Evolutionary conservation across 129 eudicot genomes (phyloP).

Genomic region (Helianthus tuberosus): DNA sequence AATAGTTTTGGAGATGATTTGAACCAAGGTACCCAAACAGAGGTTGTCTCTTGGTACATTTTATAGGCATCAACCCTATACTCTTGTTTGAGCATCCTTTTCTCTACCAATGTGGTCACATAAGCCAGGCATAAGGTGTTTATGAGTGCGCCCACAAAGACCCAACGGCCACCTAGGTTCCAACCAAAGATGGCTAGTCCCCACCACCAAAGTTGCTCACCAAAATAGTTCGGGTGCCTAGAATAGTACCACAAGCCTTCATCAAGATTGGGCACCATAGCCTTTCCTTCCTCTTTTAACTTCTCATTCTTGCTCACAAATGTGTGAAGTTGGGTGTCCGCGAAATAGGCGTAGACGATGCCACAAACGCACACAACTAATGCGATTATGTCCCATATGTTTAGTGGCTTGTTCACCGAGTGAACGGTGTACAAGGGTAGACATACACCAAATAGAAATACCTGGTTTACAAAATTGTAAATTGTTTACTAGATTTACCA

Average conservation of each 20-base stretch:
- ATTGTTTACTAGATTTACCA: background rate
- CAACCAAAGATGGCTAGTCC: constrained; percentile 75
- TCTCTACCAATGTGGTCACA: constrained; percentile 87
- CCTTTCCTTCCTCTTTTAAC: constrained; percentile 56
- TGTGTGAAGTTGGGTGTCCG: constrained; percentile 84
- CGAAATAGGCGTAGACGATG: constrained; percentile 59
- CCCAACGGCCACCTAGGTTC: constrained; percentile 72
- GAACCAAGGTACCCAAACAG: constrained; percentile 96
- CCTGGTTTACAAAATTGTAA: constrained; percentile 34
- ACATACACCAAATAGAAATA: constrained; percentile 72
- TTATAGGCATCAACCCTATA: constrained; percentile 73
- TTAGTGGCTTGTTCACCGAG: constrained; percentile 48
- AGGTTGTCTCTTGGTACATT: constrained; percentile 72
- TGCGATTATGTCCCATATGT: constrained; percentile 66
- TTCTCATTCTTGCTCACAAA: constrained; percentile 56
- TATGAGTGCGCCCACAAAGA: constrained; percentile 63
- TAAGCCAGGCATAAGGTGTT: constrained; percentile 78
- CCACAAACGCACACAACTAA: constrained; percentile 57
- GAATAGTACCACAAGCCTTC: constrained; percentile 85
- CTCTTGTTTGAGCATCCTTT: constrained; percentile 70
- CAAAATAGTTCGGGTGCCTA: constrained; percentile 94
- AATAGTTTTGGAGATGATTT: constrained; percentile 36
- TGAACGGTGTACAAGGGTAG: constrained; percentile 73
- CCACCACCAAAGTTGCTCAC: constrained; percentile 99
- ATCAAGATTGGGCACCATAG: constrained; percentile 62